A percentile compares a stretch with the other conserved stretches of the same genome.
Conservation (phyloP, 139 green algal species). For the Auxenochlorella pyrenoidosa region DNA sequence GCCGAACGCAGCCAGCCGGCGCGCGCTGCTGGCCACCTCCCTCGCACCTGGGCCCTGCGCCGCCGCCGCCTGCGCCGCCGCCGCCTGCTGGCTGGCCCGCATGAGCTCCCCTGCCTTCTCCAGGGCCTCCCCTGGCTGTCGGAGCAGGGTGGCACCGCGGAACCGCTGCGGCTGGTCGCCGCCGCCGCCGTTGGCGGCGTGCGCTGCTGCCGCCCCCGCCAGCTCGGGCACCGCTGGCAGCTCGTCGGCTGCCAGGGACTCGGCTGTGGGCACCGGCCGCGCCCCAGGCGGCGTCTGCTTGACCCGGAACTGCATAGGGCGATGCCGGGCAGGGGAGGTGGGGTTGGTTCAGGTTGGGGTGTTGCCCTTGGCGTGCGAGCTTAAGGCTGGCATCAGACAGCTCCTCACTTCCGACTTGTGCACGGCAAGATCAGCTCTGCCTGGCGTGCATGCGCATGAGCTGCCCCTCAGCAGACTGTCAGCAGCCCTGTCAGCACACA, state of each 20-base stretch:
- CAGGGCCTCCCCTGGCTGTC: slow-evolving; percentile 6
- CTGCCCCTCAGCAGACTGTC: too few species aligned
- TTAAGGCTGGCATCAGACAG: too few species aligned
- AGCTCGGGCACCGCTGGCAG: background rate
- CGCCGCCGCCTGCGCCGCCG: too few species aligned
- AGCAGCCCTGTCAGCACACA: too few species aligned
- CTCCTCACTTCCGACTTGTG: too few species aligned
- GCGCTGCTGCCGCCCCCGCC: background rate
- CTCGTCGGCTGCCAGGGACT: background rate
- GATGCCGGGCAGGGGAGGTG: background rate
- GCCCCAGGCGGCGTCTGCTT: slow-evolving; percentile 9
- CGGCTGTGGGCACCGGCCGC: background rate
- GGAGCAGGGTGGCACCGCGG: slow-evolving; percentile 14
- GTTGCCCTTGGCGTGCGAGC: too few species aligned
- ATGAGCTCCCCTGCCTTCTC: background rate
- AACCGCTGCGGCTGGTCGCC: slow-evolving; percentile 1
- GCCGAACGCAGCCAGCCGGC: background rate
- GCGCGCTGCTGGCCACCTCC: background rate
- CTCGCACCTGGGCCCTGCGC: too few species aligned
- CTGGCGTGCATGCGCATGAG: too few species aligned
- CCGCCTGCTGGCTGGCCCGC: background rate
- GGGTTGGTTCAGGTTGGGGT: too few species aligned
- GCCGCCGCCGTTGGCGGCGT: background rate
- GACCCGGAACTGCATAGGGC: background rate
- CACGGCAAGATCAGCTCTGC: too few species aligned